phyloP scores from a whole-genome alignment of 257 asterid genomes.

The Petunia secreta region DNA sequence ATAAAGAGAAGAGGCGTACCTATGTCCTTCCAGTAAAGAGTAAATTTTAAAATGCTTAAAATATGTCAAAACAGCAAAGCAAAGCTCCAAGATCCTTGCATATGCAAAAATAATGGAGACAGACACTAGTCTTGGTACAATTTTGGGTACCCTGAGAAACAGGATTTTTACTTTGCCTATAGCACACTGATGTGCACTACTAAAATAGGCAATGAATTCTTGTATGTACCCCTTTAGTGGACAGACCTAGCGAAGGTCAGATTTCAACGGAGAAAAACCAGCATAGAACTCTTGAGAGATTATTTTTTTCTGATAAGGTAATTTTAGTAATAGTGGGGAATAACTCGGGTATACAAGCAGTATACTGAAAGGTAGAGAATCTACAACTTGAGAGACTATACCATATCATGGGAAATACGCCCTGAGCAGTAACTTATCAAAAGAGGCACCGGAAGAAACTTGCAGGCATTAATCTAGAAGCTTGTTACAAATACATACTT shows the following conservation, averaged over 20 bases:
- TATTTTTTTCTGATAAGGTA: no score
- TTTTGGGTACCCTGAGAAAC: conserved; percentile 17
- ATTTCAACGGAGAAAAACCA: not conserved
- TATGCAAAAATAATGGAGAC: conserved; percentile 5
- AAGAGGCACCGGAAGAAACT: conserved; percentile 12
- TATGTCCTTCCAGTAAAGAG: not conserved
- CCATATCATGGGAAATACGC: not conserved
- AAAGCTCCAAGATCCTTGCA: not conserved
- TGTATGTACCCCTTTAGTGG: not conserved
- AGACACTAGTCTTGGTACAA: not conserved
- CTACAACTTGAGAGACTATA: not conserved
- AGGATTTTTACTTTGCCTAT: not conserved
- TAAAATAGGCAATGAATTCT: conserved; percentile 18
- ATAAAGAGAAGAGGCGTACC: not conserved
- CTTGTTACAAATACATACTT: not conserved
- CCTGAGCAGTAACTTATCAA: not conserved
- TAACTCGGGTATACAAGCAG: no score
- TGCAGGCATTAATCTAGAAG: not conserved
- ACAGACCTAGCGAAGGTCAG: not conserved
- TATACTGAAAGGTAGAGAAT: no score
- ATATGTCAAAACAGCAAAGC: not conserved
- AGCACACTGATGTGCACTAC: not conserved
- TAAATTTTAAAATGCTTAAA: not conserved
- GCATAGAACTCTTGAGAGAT: not conserved
- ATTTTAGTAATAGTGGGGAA: no score